phyloP scores from a whole-genome alignment of 768 basidiomycete species.

The Boletus rufocinnamomeus region DNA sequence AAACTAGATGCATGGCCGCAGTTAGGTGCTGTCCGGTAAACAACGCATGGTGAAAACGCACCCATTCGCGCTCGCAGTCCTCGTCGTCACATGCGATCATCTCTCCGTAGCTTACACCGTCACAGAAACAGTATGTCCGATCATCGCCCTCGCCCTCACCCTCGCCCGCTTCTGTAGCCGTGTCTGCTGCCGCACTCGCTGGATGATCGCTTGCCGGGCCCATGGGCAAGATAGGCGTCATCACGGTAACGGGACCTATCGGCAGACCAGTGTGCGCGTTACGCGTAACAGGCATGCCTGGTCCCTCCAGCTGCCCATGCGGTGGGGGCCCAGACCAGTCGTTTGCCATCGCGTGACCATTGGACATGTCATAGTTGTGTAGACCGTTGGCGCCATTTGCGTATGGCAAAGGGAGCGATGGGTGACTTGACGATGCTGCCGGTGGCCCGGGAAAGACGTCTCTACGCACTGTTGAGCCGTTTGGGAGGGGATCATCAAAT shows the following conservation, averaged over 20 bases:
- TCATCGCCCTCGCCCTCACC: conserved; percentile 60
- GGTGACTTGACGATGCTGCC: conserved; percentile 49
- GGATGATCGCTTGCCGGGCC: conserved; percentile 35
- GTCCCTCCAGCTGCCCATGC: conserved; percentile 66
- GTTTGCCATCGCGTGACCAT: conserved; percentile 36
- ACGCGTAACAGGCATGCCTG: conserved; percentile 73
- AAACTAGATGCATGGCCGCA: too few species aligned
- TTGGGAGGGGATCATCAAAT: conserved; percentile 44
- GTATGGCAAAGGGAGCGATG: conserved; percentile 53
- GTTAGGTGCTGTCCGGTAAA: conserved; percentile 10
- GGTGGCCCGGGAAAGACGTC: conserved; percentile 53
- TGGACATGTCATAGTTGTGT: conserved; percentile 43
- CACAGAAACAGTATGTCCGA: conserved; percentile 82
- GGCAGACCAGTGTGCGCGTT: conserved; percentile 31
- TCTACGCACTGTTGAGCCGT: conserved; percentile 40
- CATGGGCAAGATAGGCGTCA: conserved; percentile 27
- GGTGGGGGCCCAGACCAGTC: conserved; percentile 55
- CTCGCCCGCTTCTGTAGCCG: conserved; percentile 47
- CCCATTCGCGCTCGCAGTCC: conserved; percentile 87
- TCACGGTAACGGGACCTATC: conserved; percentile 26
- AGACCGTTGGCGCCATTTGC: conserved; percentile 39
- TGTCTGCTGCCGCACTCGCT: conserved; percentile 39
- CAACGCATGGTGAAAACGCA: conserved; percentile 40
- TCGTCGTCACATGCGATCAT: conserved; percentile 93
- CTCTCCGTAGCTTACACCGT: conserved; percentile 83